Evolutionary conservation across 495 filamentous ascomycete genomes (phyloP), one percentile per base, ranked within the genome.

Genomic region (Penicillium alfredii): DNA sequence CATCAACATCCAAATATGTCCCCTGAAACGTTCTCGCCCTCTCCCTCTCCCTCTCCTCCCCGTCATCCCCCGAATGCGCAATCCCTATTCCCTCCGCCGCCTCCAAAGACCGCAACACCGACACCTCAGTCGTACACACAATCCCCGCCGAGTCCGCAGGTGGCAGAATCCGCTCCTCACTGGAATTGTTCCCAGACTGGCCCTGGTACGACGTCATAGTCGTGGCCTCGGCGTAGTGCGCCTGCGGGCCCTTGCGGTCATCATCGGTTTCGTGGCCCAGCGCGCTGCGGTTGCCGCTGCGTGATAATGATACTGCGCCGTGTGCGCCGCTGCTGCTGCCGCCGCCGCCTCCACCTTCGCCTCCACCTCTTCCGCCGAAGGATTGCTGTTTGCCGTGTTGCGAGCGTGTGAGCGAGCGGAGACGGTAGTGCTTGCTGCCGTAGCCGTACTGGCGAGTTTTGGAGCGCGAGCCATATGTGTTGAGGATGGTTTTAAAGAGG

Each of bases 401-500:
- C 15, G 40, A 41, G n/a, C 35, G 30, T 1, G 52, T 49, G 7
- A 49, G 19, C 3, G 48, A 45, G 31, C 31, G 46, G 4, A 49
- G 20, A 7, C 32, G 42, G 17, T 49, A 35, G 6, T 33, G 29
- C 20, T 46, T 42, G 33, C 33, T 40, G 19, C 36, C 36, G 29
- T 33, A 41, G n/a, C 30, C 34, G 20, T 45, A 31, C 19, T 29
- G 39, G n/a, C 9, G 35, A 6, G 40, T 40, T 17, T 35, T 44
- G 6, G 51, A 46, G 2, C 38, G 42, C 0, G 56, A 55, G 11
- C 33, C 45, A 41, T 56, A 56, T 37, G 41, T 47, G 21, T 42
- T 36, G 26, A 57, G 47, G 23, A 56, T 25, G 23, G 35, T 32
- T 17, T 59, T 58, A 38, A 68, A 61, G 9, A 72, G 58, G 6